A percentile compares a stretch with the other conserved stretches of the same genome.
Evolutionary conservation across 1,139 yeast species (phyloP).

Genomic region (Sugiyamaella paludigena): DNA sequence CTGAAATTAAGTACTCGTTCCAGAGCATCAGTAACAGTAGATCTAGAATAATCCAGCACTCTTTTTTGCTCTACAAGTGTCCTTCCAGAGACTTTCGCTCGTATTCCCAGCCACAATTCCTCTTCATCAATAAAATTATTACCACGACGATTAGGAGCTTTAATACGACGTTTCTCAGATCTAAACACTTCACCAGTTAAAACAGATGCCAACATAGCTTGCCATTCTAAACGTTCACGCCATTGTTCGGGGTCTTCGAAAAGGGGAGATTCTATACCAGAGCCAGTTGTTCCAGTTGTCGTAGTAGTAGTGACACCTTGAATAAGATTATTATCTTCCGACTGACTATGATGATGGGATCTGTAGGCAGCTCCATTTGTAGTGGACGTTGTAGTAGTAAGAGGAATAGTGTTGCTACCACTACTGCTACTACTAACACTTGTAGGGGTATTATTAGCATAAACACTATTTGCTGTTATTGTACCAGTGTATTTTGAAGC

Average conservation of each 20-base stretch:
- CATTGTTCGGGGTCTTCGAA: conserved; percentile 53
- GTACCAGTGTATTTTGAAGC: neutral
- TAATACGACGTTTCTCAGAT: conserved; percentile 82
- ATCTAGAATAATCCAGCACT: conserved; percentile 67
- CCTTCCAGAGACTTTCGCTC: conserved; percentile 80
- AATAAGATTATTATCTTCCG: neutral
- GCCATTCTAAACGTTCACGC: conserved; percentile 91
- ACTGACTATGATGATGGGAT: too few species aligned
- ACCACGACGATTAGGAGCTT: conserved; percentile 39
- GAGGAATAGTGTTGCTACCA: neutral
- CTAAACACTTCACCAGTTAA: conserved; percentile 91
- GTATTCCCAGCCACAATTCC: conserved; percentile 74
- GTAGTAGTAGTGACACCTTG: conserved; percentile 5
- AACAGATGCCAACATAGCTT: conserved; percentile 85
- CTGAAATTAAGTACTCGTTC: conserved; percentile 64
- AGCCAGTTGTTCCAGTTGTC: conserved; percentile 13
- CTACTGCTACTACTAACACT: neutral
- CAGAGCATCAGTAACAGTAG: conserved; percentile 69
- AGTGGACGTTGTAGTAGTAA: too few species aligned
- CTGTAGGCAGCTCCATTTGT: too few species aligned
- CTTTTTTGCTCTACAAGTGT: conserved; percentile 76
- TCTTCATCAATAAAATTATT: conserved; percentile 45
- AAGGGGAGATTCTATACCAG: conserved; percentile 24
- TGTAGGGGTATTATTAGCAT: neutral
- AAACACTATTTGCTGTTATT: too few species aligned